Evolutionary conservation across 2,329 filamentous ascomycete genomes (phyloP).

Genomic region (Ophiostoma perfectum): DNA sequence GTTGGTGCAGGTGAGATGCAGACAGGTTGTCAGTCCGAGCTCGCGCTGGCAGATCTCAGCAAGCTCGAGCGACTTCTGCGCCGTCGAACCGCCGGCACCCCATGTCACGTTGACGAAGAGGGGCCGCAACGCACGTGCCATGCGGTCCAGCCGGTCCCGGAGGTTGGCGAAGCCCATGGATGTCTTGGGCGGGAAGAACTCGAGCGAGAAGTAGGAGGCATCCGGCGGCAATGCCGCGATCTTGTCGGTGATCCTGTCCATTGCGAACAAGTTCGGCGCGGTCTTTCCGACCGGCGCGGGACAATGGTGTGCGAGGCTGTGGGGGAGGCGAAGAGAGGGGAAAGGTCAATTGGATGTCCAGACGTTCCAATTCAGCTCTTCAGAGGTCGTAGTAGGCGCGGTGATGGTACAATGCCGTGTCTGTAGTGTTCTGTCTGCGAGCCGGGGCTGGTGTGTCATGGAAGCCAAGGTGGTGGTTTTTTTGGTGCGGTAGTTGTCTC

Average conservation of each 20-base stretch:
- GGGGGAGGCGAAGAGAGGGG: neutral
- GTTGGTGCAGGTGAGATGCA: slow-evolving; percentile 96
- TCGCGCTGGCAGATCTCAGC: slow-evolving; percentile 93
- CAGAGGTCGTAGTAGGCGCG: neutral
- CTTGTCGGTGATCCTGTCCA: slow-evolving; percentile 93
- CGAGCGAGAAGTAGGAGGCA: slow-evolving; percentile 86
- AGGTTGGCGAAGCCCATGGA: slow-evolving; percentile 77
- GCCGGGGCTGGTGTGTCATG: neutral
- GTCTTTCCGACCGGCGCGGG: slow-evolving; percentile 5
- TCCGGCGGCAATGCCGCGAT: slow-evolving; percentile 81
- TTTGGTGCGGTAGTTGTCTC: slow-evolving; percentile 8
- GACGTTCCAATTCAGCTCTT: neutral
- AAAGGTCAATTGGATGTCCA: neutral
- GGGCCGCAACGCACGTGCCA: slow-evolving; percentile 84
- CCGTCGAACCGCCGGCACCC: slow-evolving; percentile 92
- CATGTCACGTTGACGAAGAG: slow-evolving; percentile 97
- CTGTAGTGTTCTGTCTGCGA: neutral
- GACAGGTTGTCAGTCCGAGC: slow-evolving; percentile 84
- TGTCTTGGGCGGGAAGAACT: slow-evolving; percentile 99
- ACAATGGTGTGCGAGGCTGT: neutral
- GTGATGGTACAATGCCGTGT: neutral
- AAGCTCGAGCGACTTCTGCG: slow-evolving; percentile 83
- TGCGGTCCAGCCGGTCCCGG: slow-evolving; percentile 85
- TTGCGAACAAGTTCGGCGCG: slow-evolving; percentile 31
- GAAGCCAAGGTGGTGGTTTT: neutral